Conservation (phyloP, 139 green algal genomes). For the Closterium sp. region DNA sequence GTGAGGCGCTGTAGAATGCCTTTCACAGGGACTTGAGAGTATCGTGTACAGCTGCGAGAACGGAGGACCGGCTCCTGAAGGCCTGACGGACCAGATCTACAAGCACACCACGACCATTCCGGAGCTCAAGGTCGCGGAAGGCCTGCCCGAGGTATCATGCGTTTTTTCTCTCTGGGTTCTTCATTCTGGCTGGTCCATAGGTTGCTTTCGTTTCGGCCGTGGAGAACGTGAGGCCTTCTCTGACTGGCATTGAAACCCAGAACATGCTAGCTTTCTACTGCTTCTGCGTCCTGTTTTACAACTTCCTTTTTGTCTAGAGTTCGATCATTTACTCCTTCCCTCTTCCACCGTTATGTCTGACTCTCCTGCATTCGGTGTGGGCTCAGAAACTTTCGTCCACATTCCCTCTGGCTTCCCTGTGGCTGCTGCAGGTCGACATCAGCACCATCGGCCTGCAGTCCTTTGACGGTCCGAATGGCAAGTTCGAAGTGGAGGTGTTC, state of each 20-base stretch:
- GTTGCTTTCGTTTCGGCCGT: too few species aligned
- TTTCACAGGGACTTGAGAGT: too few species aligned
- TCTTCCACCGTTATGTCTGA: too few species aligned
- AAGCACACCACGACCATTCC: slow-evolving; percentile 78
- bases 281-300: too few species aligned
- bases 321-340: background rate
- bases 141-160: slow-evolving; percentile 69
- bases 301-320: background rate
- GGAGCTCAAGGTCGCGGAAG: slow-evolving; percentile 72
- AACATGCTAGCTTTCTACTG: too few species aligned
- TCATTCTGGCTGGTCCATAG: too few species aligned
- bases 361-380: background rate
- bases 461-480: slow-evolving; percentile 23
- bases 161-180: too few species aligned
- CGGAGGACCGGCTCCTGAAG: slow-evolving; percentile 42
- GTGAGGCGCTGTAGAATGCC: background rate
- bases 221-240: too few species aligned
- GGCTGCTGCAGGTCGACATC: slow-evolving; percentile 32
- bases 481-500: slow-evolving; percentile 52
- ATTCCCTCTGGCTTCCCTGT: background rate
- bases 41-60: slow-evolving; percentile 60
- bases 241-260: too few species aligned
- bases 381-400: background rate
- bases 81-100: slow-evolving; percentile 69
- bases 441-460: slow-evolving; percentile 7